These are phyloP conservation scores for Lasiosphaeris hirsuta DNA, from an alignment of 495 filamentous ascomycete species.

Conservation along the genomic window DNA sequence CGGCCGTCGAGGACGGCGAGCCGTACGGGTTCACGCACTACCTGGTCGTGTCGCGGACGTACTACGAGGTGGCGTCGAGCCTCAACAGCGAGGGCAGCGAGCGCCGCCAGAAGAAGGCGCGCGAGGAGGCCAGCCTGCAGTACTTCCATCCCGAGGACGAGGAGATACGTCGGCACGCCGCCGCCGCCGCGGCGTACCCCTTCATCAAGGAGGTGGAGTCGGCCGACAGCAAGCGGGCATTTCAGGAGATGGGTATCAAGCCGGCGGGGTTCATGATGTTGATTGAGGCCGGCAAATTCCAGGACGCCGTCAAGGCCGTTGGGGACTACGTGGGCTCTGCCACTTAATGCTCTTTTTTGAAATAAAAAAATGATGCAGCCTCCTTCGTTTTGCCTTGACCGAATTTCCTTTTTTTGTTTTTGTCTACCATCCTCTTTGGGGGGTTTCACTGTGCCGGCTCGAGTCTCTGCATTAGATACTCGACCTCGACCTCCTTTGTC, in stretches of 20 bases:
- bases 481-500: slow-evolving; percentile 96
- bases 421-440: neutral
- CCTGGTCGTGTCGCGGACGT: slow-evolving; percentile 84
- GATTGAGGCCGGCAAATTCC: slow-evolving; percentile 67
- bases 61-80: slow-evolving; percentile 78
- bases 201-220: slow-evolving; percentile 79
- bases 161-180: slow-evolving; percentile 69
- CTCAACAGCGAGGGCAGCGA: slow-evolving; percentile 69
- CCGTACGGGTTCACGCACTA: slow-evolving; percentile 94
- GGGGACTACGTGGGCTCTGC: slow-evolving; percentile 61
- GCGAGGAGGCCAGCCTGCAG: slow-evolving; percentile 55
- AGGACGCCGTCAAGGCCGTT: slow-evolving; percentile 65
- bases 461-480: slow-evolving; percentile 94
- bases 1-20: slow-evolving; percentile 85
- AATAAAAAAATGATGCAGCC: neutral
- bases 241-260: slow-evolving; percentile 88
- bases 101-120: slow-evolving; percentile 75
- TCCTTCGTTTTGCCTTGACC: neutral
- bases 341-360: slow-evolving; percentile 23
- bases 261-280: slow-evolving; percentile 76
- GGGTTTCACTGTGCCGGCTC: slow-evolving; percentile 30
- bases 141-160: slow-evolving; percentile 99
- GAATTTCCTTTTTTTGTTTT: slow-evolving; percentile 7
- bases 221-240: slow-evolving; percentile 87
- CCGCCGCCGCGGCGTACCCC: slow-evolving; percentile 61